Conservation (phyloP, 2,329 filamentous ascomycete species). For the Neoascochyta sp. region DNA sequence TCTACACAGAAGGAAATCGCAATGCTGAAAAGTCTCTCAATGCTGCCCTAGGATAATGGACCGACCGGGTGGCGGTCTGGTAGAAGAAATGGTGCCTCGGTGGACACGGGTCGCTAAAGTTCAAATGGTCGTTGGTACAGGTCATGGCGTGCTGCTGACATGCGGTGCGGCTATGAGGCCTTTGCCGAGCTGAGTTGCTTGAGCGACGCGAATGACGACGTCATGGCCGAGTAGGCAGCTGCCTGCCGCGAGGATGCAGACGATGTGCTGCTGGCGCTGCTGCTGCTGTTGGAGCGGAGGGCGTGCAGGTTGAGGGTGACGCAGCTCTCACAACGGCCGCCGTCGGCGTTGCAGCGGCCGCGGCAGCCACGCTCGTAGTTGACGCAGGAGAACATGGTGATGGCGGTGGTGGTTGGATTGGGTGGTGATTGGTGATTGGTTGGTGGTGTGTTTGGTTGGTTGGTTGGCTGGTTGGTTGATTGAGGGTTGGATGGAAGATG, state of each 20-base stretch:
- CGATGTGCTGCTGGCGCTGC: conserved; percentile 31
- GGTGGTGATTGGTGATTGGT: neutral
- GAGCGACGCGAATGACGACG: conserved; percentile 40
- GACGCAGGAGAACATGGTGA: conserved; percentile 43
- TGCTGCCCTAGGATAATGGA: conserved; percentile 4
- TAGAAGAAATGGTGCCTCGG: conserved; percentile 8
- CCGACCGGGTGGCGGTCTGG: neutral
- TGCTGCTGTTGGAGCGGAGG: conserved; percentile 28
- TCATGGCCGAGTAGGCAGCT: conserved; percentile 40
- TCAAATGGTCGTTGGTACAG: conserved; percentile 13
- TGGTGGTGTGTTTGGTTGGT: no score
- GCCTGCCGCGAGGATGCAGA: conserved; percentile 23
- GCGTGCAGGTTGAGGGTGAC: conserved; percentile 40
- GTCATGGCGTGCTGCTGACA: conserved; percentile 4
- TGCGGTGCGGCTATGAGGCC: conserved; percentile 17
- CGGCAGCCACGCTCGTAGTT: conserved; percentile 46
- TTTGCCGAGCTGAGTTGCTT: conserved; percentile 24
- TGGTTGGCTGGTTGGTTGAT: no score
- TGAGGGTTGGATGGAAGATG: conserved; percentile 2
- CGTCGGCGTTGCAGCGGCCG: conserved; percentile 39
- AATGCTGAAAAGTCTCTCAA: conserved; percentile 4
- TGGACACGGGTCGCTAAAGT: conserved; percentile 20
- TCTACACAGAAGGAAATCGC: conserved; percentile 1
- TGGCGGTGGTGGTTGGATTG: conserved; percentile 1
- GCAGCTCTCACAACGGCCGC: conserved; percentile 39